Evolutionary conservation across 306 rosid genomes (phyloP), one percentile per base, ranked within the genome.

Genomic region (Gastrolobium villosum): DNA sequence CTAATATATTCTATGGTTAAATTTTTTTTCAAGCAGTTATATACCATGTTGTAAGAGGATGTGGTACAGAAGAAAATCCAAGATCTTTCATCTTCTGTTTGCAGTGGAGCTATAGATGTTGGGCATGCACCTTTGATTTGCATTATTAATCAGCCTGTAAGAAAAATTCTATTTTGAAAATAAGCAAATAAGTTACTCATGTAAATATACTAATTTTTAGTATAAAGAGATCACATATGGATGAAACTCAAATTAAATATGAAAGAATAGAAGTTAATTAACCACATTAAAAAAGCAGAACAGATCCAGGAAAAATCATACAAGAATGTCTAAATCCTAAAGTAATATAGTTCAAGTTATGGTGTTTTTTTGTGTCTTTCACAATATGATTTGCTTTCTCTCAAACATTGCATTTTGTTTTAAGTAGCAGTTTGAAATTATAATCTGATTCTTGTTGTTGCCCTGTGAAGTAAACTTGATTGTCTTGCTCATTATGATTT

Each of bases 11-110:
- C 67, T 72, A 35, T 54, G 44, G 54, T 28, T 36, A 36, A n/a
- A 65, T 20, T 41, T 30, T 15, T 54, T 40, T 59, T 14, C 15
- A 49, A 46, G 26, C 41, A 62, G 30, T 15, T 26, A 6, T 55
- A 52, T 64, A 43, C 68, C 48, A 52, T 64, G 37, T 13, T 75
- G 39, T 36, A 81, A 46, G 60, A 55, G 11, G n/a, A 66, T 10
- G 8, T 26, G 74, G 39, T 43, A 49, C 57, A 54, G 71, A 31
- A 56, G 72, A 82, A 82, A 46, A 8, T 14, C 54, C 55, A 53
- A 34, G 55, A 15, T 13, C 67, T 82, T 67, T 60, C 37, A 44
- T 32, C 72, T 61, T 71, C 40, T 75, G 13, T 32, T 52, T 50
- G 37, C 55, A 31, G 37, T 69, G 20, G 30, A 50, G 32, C 32